Evolutionary conservation across 169 alveolate genomes (phyloP).

Genomic region (Babesia divergens): DNA sequence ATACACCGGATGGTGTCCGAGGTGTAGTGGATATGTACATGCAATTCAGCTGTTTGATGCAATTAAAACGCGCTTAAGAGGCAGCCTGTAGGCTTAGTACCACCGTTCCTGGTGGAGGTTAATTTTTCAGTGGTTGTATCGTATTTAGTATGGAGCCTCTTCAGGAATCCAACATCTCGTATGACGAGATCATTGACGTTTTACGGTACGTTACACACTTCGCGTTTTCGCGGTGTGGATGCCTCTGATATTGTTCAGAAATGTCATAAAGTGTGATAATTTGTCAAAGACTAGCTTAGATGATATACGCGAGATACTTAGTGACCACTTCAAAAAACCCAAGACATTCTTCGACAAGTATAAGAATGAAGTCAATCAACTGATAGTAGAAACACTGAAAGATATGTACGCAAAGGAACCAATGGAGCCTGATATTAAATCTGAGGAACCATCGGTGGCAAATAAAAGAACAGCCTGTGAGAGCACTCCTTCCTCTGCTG

Average conservation of each 20-base stretch:
- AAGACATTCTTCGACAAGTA: constrained; percentile 32
- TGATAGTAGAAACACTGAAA: constrained; percentile 23
- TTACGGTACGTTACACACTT: constrained; percentile 13
- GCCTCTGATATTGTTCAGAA: not conserved
- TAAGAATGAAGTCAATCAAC: constrained; percentile 22
- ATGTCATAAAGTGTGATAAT: constrained; percentile 12
- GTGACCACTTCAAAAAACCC: constrained; percentile 1
- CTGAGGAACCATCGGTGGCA: not conserved
- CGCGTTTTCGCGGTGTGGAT: not conserved
- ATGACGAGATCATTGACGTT: not conserved
- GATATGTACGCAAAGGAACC: constrained; percentile 1
- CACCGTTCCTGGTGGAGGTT: no score
- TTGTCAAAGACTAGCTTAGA: constrained; percentile 5
- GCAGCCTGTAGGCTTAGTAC: no score
- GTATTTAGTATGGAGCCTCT: no score
- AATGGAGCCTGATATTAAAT: not conserved
- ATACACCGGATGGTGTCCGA: no score
- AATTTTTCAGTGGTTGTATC: no score
- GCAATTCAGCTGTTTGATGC: no score
- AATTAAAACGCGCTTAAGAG: no score
- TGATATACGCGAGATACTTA: constrained; percentile 14
- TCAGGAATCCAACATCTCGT: no score
- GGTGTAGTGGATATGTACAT: no score
- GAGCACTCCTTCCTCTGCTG: no score
- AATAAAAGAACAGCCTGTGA: not conserved